These are phyloP conservation scores for Colletotrichum tropicicola DNA, from an alignment of 2,329 filamentous ascomycete species.

Conservation along the genomic window DNA sequence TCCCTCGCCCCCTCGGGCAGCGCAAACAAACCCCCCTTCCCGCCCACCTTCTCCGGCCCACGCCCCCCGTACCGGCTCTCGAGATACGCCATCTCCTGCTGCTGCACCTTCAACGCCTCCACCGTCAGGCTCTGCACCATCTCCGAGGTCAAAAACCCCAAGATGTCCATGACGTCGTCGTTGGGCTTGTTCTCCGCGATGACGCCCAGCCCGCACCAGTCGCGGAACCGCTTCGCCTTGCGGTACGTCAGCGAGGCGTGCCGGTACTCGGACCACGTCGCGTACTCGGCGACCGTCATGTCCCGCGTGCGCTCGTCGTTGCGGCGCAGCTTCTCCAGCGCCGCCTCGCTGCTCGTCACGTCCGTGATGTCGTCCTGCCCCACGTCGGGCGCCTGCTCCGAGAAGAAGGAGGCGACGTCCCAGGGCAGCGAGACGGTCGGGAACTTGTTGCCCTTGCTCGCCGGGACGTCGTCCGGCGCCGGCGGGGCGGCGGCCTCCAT, in stretches of 20 bases:
- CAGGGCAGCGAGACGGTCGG: conserved; percentile 25
- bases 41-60: neutral
- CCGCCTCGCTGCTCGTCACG: conserved; percentile 8
- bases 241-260: conserved; percentile 34
- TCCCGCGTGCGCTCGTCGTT: conserved; percentile 30
- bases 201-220: conserved; percentile 32
- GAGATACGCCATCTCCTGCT: neutral
- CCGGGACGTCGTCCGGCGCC: neutral
- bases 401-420: conserved; percentile 29
- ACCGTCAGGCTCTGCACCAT: conserved; percentile 32
- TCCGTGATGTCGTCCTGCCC: conserved; percentile 21
- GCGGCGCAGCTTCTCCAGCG: conserved; percentile 26
- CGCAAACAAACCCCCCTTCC: neutral
- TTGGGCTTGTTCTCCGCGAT: conserved; percentile 30
- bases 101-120: conserved; percentile 23
- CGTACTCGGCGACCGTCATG: conserved; percentile 34
- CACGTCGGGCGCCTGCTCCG: conserved; percentile 13
- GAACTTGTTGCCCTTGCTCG: conserved; percentile 6
- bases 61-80: neutral
- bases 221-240: conserved; percentile 32
- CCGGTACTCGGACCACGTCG: conserved; percentile 34
- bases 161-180: conserved; percentile 33
- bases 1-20: neutral
- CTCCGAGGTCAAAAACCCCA: conserved; percentile 33
- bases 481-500: neutral